Evolutionary conservation across 2,329 filamentous ascomycete species (phyloP), one percentile per base, ranked within the genome.

Genomic region (Cordyceps cateniannulata): DNA sequence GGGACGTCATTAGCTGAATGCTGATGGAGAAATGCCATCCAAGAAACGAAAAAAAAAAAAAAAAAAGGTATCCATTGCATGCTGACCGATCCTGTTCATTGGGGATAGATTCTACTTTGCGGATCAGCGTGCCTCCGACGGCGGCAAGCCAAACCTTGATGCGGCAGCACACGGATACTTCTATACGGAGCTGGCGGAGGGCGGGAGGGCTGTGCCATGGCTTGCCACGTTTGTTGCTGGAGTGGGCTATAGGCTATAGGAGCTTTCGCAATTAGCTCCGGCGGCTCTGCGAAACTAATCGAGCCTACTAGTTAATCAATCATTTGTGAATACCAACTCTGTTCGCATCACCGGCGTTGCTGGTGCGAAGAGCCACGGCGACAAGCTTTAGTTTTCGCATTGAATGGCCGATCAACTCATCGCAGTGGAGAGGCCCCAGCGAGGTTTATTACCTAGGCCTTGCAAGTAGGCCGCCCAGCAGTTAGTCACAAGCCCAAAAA

Each of bases 261-360:
- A 9, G 50, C 3, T 58, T 42, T 44, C 29, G 14, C 18, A 22
- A 44, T 24, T 42, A 51, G 45, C n/a, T 32, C 24, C 6, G 55
- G 55, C 55, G 55, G 55, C 35, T 51, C 55, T 59, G 47, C 38
- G 55, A 59, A 51, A 51, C 55, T 5, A 58, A 40, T 22, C 40
- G 29, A 50, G 55, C 45, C 24, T 29, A 10, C 5, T 7, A 29
- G 55, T 45, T 58, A 58, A 44, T 51, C 18, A 51, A 44, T 29
- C 16, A 22, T 16, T 20, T 24, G 22, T 27, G 18, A 42, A 20
- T 2, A 7, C 42, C 4, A 7, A 35, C 3, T 9, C 12, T 27
- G 25, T 16, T 24, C 16, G 44, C 3, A 50, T 48, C 44, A 3
- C 38, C 29, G 8, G 18, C 16, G 14, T 49, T 20, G 20, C 32